Evolutionary conservation across 768 basidiomycete species (phyloP).

Genomic region (Mycena olivaceomarginata): DNA sequence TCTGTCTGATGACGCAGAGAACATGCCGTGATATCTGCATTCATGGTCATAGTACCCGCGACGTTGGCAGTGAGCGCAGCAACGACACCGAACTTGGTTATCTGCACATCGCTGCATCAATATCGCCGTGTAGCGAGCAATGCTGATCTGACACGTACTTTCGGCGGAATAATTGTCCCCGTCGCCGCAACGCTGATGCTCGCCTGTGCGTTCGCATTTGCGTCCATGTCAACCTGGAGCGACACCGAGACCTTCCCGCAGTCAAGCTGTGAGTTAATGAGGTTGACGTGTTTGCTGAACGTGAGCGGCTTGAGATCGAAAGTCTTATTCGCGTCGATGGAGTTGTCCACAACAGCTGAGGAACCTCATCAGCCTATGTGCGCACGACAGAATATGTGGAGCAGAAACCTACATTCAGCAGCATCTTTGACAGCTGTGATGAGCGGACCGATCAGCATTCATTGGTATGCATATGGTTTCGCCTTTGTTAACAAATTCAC

Average conservation of each 20-base stretch:
- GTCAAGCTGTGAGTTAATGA: conserved; percentile 15
- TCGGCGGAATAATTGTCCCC: conserved; percentile 55
- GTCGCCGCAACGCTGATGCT: conserved; percentile 47
- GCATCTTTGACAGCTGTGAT: neutral
- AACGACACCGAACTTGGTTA: conserved; percentile 33
- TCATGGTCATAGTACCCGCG: conserved; percentile 60
- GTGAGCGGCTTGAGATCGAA: conserved; percentile 31
- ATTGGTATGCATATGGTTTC: too few species aligned
- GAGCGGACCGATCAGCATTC: too few species aligned
- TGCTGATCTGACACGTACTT: conserved; percentile 9
- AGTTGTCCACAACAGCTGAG: conserved; percentile 18
- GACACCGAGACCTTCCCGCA: conserved; percentile 4
- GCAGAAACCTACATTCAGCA: neutral
- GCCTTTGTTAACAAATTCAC: too few species aligned
- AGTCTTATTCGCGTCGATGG: conserved; percentile 20
- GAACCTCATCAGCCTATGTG: neutral
- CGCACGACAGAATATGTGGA: too few species aligned
- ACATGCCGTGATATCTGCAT: conserved; percentile 58
- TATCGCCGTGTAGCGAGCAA: neutral
- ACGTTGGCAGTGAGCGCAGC: conserved; percentile 61
- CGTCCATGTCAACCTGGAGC: conserved; percentile 37
- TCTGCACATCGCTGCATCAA: neutral
- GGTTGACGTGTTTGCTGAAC: conserved; percentile 40
- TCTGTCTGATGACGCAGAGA: too few species aligned
- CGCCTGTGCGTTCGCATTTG: conserved; percentile 31